Base-by-base conservation (phyloP, 495 filamentous ascomycete genomes). In the Pseudotulostoma volvatum region DNA sequence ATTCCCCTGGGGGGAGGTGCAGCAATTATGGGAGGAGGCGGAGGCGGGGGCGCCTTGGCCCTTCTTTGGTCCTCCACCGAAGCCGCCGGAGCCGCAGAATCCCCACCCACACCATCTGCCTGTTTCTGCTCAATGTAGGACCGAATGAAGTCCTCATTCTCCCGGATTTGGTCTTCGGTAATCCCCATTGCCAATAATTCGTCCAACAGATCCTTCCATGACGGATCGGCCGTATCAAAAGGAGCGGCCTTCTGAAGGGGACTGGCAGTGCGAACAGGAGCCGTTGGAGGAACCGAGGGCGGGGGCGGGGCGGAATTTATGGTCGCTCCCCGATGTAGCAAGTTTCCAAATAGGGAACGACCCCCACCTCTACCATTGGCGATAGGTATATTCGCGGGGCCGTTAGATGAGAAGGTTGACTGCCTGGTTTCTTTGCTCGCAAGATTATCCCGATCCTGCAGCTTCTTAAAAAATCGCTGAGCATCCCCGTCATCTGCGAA, bases 401-500 rank as follows among this genome's bases (percentile, higher is more conserved):
- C 63, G 21, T 64, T 46, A 7, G 76, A 79, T 16, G 77, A 75
- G 47, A 93, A 94, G 4, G 79, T 76, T 11, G 78, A 87, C 45
- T 72, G 69, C 45, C 57, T 73, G 7, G 86, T 95, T 37, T 74
- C 74, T 59, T 92, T 93, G 60, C 76, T 84, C 5, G 84, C 85
- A 57, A 83, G 80, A 72, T 94, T 93, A 59, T 93, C 86, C 40
- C 86, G 67, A 46, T 93, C 86, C 43, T 87, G 77, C 65, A 97
- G 78, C 62, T 93, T 96, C 65, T 93, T 87, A 53, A 83, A 72
- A 56, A 97, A 95, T 37, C 78, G 76, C 57, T 81, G 87, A 19
- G 92, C 90, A 54, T 97, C 92, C 59, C 94, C 95, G 63, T 95
- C 87, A 53, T 95, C 87, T 36, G 75, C 74, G 50, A 97, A 97